Percentiles rank a stretch among this genome's conserved stretches.
phyloP scores from a whole-genome alignment of 2,329 filamentous ascomycete genomes.

The Ramularia endophylla region DNA sequence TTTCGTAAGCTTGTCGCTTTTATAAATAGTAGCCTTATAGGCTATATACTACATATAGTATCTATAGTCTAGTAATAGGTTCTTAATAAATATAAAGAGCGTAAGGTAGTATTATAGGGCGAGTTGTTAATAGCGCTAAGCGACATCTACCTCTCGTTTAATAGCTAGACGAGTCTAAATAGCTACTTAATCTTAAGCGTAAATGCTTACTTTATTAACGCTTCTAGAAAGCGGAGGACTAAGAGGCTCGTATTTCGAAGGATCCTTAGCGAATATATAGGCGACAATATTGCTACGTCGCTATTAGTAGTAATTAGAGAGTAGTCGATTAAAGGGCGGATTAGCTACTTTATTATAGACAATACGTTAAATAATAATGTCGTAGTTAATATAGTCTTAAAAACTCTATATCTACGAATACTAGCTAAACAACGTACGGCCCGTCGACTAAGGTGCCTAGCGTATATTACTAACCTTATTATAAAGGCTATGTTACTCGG shows the following conservation, averaged over 20 bases:
- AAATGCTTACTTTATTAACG: slow-evolving; percentile 1
- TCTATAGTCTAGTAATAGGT: slow-evolving; percentile 2
- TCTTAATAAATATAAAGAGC: slow-evolving; percentile 3
- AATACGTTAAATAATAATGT: slow-evolving; percentile 3
- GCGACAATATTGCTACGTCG: background rate
- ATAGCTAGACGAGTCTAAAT: slow-evolving; percentile 3
- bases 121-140: slow-evolving; percentile 2
- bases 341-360: slow-evolving; percentile 3
- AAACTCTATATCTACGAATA: slow-evolving; percentile 1
- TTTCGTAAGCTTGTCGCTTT: slow-evolving; percentile 4
- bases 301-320: slow-evolving; percentile 4
- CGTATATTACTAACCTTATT: slow-evolving; percentile 5
- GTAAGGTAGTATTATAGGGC: background rate
- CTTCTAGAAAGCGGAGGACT: background rate
- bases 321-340: slow-evolving; percentile 3
- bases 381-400: slow-evolving; percentile 1
- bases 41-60: slow-evolving; percentile 1
- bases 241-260: slow-evolving; percentile 2
- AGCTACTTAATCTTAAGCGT: too few relatives aligned
- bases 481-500: slow-evolving; percentile 4
- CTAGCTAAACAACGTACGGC: background rate
- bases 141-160: slow-evolving; percentile 3
- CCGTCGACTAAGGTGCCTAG: slow-evolving; percentile 1
- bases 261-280: slow-evolving; percentile 2
- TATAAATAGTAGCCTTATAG: slow-evolving; percentile 2